Evolutionary conservation across 2,329 filamentous ascomycete genomes (phyloP), one percentile per base, ranked within the genome.

Genomic region (Helminthosporium solani): DNA sequence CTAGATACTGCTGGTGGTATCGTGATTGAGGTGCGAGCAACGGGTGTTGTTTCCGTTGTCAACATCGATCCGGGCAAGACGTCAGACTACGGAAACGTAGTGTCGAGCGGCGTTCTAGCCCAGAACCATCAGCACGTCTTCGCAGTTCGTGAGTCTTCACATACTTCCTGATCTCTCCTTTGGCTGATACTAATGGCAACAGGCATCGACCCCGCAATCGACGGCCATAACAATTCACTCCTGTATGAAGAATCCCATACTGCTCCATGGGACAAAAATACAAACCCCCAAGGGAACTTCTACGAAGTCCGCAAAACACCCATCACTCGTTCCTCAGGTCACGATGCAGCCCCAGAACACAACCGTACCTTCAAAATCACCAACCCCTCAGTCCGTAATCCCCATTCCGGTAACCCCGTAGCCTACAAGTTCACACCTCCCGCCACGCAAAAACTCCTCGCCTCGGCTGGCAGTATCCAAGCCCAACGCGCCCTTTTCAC

Each of bases 101-200:
- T 88, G 2, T 75, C 76, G 0, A 79, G 81, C 0, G 85, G 85
- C 0, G 80, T 84, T 0, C 70, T 88, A 1, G 85, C 85, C 0
- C 82, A 83, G 49, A 83, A 86, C 63, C 85, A 88, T 54, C 85
- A 88, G 62, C 85, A 88, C 67, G 75, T 88, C 34, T 87, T 88
- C 61, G 63, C 63, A 11, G 56, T 61, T 7, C 61, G 64, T 58
- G 52, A 47, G 55, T 53, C 14, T 19, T 23, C 23, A 14, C 9
- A 12, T 18, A n/a, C 20, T 28, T 21, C n/a, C 7, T 16, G 20
- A 27, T 27, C 12, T n/a, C 34, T 16, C 19, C 14, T n/a, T 20
- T 34, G 42, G 3, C 11, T 9, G 14, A 35, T 38, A 38, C 25
- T 39, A 16, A 48, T 19, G 11, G 78, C 75, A 19, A 68, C 83